These are phyloP conservation scores for Collybia nuda DNA, from an alignment of 768 basidiomycete genomes.

Conservation along the genomic window DNA sequence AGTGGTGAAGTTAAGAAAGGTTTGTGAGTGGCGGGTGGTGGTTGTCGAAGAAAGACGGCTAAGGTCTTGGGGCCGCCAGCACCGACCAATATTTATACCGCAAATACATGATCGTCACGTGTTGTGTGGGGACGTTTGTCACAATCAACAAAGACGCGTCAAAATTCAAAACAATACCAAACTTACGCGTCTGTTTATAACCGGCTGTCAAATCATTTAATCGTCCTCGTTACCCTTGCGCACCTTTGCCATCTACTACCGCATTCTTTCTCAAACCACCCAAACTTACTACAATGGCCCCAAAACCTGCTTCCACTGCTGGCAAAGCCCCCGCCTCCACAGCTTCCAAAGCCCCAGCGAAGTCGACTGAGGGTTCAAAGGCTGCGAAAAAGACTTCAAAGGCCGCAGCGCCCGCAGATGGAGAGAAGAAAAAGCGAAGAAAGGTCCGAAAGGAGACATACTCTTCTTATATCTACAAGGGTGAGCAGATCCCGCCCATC, in stretches of 20 bases:
- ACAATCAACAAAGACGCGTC: slow-evolving; percentile 39
- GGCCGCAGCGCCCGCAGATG: slow-evolving; percentile 61
- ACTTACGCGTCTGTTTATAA: slow-evolving; percentile 37
- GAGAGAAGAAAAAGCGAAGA: slow-evolving; percentile 85
- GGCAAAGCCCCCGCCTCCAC: slow-evolving; percentile 77
- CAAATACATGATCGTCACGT: slow-evolving; percentile 6
- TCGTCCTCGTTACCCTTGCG: slow-evolving; percentile 8
- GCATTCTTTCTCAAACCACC: slow-evolving; percentile 5
- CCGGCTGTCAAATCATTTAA: slow-evolving; percentile 13
- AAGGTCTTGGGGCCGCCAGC: not conserved
- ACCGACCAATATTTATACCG: slow-evolving; percentile 25
- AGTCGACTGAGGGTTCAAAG: slow-evolving; percentile 59
- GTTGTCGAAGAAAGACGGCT: not conserved
- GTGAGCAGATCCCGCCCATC: slow-evolving; percentile 30
- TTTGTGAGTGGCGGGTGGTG: slow-evolving; percentile 6
- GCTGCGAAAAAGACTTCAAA: slow-evolving; percentile 81
- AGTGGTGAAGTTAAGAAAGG: slow-evolving; percentile 8
- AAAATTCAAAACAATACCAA: slow-evolving; percentile 35
- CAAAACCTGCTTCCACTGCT: slow-evolving; percentile 81
- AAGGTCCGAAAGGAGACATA: slow-evolving; percentile 90
- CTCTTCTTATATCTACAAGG: slow-evolving; percentile 91
- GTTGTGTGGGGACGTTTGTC: slow-evolving; percentile 6
- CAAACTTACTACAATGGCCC: slow-evolving; percentile 45
- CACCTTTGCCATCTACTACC: slow-evolving; percentile 17
- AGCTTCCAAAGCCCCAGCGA: slow-evolving; percentile 75